Conservation (phyloP, 1,139 yeast species). For the Zhuliangozyma parablackwelliae region DNA sequence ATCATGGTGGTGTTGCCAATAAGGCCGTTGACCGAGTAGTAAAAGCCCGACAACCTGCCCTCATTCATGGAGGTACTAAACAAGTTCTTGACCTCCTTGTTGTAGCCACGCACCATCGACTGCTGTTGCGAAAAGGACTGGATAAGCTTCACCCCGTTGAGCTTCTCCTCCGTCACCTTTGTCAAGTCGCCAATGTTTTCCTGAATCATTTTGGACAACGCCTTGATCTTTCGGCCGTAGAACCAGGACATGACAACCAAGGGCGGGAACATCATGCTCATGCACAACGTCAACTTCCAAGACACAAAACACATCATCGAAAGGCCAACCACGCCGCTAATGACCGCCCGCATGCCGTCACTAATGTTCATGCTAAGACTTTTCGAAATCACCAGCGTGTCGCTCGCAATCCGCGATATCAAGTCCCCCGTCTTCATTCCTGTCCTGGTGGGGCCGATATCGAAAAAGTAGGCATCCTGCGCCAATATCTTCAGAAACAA, state of each 20-base stretch:
- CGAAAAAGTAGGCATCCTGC: constrained; percentile 91
- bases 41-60: constrained; percentile 73
- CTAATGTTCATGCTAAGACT: constrained; percentile 86
- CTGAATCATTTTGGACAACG: constrained; percentile 72
- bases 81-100: constrained; percentile 68
- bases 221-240: constrained; percentile 77
- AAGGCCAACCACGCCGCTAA: constrained; percentile 74
- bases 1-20: constrained; percentile 79
- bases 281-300: constrained; percentile 68
- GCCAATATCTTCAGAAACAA: constrained; percentile 72
- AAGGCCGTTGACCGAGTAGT: constrained; percentile 72
- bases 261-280: constrained; percentile 79
- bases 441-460: constrained; percentile 53
- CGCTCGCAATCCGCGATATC: constrained; percentile 81
- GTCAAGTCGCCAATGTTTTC: constrained; percentile 84
- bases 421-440: constrained; percentile 85
- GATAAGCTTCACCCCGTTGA: constrained; percentile 80
- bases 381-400: constrained; percentile 84
- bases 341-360: constrained; percentile 79
- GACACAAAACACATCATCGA: constrained; percentile 91
- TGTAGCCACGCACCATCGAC: constrained; percentile 43
- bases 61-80: constrained; percentile 74
- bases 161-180: constrained; percentile 86
- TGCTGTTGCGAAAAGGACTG: constrained; percentile 87
- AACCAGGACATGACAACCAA: constrained; percentile 67